Conservation (phyloP, 2,329 filamentous ascomycete genomes). For the Cordyceps cicadae region DNA sequence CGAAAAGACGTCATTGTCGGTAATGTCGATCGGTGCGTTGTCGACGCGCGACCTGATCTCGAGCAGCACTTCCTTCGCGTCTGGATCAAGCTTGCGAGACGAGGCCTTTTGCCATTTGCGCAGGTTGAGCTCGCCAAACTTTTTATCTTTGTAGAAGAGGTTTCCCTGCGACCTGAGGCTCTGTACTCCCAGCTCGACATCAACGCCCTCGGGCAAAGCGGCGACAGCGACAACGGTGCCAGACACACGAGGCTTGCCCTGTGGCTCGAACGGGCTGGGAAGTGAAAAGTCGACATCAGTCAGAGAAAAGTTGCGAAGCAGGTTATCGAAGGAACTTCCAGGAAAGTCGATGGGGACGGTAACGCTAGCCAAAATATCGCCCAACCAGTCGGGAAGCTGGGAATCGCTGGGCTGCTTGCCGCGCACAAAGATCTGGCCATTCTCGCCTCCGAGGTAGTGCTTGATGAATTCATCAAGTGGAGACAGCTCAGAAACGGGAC, state of each 20-base stretch:
- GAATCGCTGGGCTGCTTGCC: constrained; percentile 61
- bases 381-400: constrained; percentile 73
- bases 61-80: constrained; percentile 53
- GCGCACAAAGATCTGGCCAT: constrained; percentile 73
- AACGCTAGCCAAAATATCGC: constrained; percentile 69
- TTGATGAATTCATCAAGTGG: constrained; percentile 76
- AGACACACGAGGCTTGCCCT: constrained; percentile 69
- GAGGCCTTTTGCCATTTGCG: constrained; percentile 76
- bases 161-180: constrained; percentile 69
- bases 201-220: constrained; percentile 73
- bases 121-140: constrained; percentile 75
- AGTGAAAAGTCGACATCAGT: constrained; percentile 78
- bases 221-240: constrained; percentile 75
- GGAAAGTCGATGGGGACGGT: constrained; percentile 80
- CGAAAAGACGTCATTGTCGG: constrained; percentile 68
- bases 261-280: constrained; percentile 68
- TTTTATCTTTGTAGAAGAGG: constrained; percentile 67
- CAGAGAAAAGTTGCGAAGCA: constrained; percentile 83
- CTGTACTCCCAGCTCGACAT: constrained; percentile 72
- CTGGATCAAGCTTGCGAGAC: constrained; percentile 57
- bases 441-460: constrained; percentile 71
- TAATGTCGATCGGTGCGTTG: constrained; percentile 74
- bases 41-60: constrained; percentile 68
- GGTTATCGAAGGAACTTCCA: constrained; percentile 68
- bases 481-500: constrained; percentile 69